Base-by-base conservation (phyloP, 352 stramenopile genomes). In the Pythium dissimile region DNA sequence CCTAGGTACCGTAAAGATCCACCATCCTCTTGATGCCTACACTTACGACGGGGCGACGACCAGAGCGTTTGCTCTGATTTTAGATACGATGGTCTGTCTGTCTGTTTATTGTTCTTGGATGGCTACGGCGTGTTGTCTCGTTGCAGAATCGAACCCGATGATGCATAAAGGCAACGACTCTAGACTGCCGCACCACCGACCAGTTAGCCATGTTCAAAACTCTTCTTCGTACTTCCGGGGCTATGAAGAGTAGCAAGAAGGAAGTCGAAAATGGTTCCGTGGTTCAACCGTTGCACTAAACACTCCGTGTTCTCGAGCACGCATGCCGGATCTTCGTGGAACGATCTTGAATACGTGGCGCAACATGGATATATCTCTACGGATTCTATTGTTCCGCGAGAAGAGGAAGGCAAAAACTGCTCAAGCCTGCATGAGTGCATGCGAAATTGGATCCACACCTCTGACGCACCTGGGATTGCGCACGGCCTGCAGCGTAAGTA, bases 391-490 rank as follows among this genome's bases (percentile, higher is more conserved):
- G 5, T 21, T 18, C 11, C 11, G 20, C 21, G 38, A 45, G 16
- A 26, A 26, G 16, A 10, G 5, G 5, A 41, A 15, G 34, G 4
- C 5, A 16, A 45, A 44, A 15, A 18, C 21, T 46, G 34, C 34
- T 41, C 12, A 15, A 41, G 34, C 34, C 12, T 41, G 34, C 12
- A 41, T 12, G n/a, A 39, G 18, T 37, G 13, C 49, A 37, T 57
- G 54, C 30, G 35, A 54, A 32, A 48, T 49, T 62, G 54, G 54
- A 62, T 62, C 54, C 54, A 38, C 24, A 27, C 30, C n/a, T 51
- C 56, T 64, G 56, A 54, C 56, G 56, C 43, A 53, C 47, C 27
- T 58, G 56, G 5, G 37, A 58, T 64, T 48, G 56, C 56, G 56
- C 26, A 52, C 47, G 39, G 52, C 55, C 45, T 30, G 54, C 45